Evolutionary conservation across 2,329 filamentous ascomycete genomes (phyloP).

Genomic region (Sporothrix pallida): DNA sequence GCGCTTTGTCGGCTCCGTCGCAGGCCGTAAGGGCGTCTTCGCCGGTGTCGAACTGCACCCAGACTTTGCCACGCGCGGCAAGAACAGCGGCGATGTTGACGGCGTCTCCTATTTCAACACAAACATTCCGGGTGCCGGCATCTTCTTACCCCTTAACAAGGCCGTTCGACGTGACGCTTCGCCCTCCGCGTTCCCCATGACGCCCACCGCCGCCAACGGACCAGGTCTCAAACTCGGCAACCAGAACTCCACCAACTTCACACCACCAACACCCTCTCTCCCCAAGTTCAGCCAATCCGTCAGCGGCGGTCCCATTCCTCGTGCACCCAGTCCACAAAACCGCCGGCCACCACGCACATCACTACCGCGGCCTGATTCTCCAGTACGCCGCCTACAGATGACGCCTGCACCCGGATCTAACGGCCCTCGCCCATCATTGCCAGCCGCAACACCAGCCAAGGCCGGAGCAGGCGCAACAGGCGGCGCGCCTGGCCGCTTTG

Average conservation of each 20-base stretch:
- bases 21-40: conserved; percentile 89
- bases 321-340: conserved; percentile 72
- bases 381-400: conserved; percentile 71
- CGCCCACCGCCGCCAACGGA: conserved; percentile 71
- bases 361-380: conserved; percentile 86
- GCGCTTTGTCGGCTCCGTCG: conserved; percentile 84
- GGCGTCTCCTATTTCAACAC: conserved; percentile 84
- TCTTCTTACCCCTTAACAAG: conserved; percentile 88
- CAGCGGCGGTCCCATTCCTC: conserved; percentile 63
- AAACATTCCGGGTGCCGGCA: conserved; percentile 77
- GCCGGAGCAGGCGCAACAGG: conserved; percentile 27
- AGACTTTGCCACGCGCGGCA: conserved; percentile 82
- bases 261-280: conserved; percentile 68
- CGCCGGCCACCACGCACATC: conserved; percentile 74
- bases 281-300: conserved; percentile 89
- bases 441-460: conserved; percentile 56
- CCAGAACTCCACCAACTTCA: conserved; percentile 65
- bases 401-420: conserved; percentile 55
- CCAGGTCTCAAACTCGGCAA: conserved; percentile 59
- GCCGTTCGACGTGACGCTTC: conserved; percentile 71
- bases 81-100: conserved; percentile 96
- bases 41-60: conserved; percentile 86
- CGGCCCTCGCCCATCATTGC: conserved; percentile 59
- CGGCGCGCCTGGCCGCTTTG: conserved; percentile 60
- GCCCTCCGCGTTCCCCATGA: conserved; percentile 62